Percentiles rank a stretch among this genome's conserved stretches.
Evolutionary conservation across 208 protist species (phyloP).

Genomic region (Wallacemonas sp.): DNA sequence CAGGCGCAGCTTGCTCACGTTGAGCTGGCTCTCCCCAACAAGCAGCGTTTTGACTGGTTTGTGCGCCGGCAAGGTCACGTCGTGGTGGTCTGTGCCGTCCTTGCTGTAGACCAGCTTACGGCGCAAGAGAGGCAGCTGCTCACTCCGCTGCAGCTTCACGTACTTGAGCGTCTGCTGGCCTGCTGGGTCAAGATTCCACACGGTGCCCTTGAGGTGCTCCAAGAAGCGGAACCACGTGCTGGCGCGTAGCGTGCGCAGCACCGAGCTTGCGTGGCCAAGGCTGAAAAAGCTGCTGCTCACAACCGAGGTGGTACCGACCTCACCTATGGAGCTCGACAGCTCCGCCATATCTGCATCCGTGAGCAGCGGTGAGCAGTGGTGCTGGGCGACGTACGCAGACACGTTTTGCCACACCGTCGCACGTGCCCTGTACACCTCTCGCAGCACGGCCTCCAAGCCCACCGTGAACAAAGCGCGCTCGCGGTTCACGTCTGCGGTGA

Average conservation of each 20-base stretch:
- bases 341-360: neutral
- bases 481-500: constrained; percentile 31
- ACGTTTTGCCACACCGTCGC: constrained; percentile 28
- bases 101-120: constrained; percentile 67
- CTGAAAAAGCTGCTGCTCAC: constrained; percentile 34
- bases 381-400: constrained; percentile 16
- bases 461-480: constrained; percentile 28
- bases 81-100: constrained; percentile 73
- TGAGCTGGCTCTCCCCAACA: neutral
- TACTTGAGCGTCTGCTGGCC: constrained; percentile 41
- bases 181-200: constrained; percentile 68
- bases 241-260: constrained; percentile 41
- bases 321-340: neutral
- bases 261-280: constrained; percentile 27
- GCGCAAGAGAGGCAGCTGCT: constrained; percentile 75
- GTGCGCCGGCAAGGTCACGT: constrained; percentile 23
- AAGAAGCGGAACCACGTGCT: constrained; percentile 61
- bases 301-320: constrained; percentile 16
- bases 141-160: constrained; percentile 49
- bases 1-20: constrained; percentile 29
- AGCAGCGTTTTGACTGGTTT: neutral
- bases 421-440: constrained; percentile 41
- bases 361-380: neutral
- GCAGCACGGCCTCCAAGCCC: constrained; percentile 46
- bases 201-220: constrained; percentile 53